Percentiles rank a stretch among this genome's conserved stretches.
Conservation (phyloP, 345 rosid genomes). For the Camelina neglecta region DNA sequence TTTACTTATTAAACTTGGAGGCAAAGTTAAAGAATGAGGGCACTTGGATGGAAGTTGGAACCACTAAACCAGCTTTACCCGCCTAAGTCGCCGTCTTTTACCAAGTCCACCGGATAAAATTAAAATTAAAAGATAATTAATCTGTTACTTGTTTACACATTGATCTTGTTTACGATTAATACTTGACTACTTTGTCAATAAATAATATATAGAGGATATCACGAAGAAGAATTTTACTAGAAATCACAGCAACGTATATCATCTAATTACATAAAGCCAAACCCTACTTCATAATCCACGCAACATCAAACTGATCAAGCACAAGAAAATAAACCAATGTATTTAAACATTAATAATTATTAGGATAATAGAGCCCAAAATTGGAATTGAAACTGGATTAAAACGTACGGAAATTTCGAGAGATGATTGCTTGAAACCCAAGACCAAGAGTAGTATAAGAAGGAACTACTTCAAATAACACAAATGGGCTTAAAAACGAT, state of each 20-base stretch:
- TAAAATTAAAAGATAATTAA: not conserved
- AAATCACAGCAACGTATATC: not conserved
- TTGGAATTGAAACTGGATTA: no score
- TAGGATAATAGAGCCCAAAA: no score
- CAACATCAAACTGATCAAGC: slow-evolving; percentile 4
- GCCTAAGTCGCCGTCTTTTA: slow-evolving; percentile 38
- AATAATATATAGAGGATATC: no score
- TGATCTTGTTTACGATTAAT: no score
- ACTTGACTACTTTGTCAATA: no score
- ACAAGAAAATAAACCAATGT: not conserved
- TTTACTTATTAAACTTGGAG: slow-evolving; percentile 32
- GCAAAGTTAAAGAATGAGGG: slow-evolving; percentile 27
- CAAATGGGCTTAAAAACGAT: no score
- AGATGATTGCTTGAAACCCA: no score
- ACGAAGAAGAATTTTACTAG: not conserved
- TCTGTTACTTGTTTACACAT: not conserved
- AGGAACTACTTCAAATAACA: no score
- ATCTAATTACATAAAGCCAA: not conserved
- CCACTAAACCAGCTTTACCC: slow-evolving; percentile 29
- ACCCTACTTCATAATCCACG: not conserved
- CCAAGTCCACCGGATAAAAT: slow-evolving; percentile 26
- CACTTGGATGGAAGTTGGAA: slow-evolving; percentile 17
- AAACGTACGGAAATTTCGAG: no score
- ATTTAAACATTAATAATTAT: no score
- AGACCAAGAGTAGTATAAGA: no score